Evolutionary conservation across 495 filamentous ascomycete genomes (phyloP).

Genomic region (Tuber umbilicatum): DNA sequence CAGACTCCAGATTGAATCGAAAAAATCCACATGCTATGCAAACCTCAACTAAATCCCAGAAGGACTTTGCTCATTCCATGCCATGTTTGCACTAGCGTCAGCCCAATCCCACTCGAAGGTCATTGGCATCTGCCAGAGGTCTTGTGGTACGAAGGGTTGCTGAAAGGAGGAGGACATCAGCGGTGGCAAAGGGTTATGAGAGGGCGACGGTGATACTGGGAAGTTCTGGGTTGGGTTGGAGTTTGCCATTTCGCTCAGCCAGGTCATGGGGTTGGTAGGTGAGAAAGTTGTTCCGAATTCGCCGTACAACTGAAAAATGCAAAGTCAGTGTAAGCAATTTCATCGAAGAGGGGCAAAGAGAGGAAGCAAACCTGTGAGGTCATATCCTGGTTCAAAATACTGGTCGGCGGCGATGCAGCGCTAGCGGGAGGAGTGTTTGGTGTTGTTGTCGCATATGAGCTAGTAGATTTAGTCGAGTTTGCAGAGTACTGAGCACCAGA

Average conservation of each 20-base stretch:
- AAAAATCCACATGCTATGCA: background rate
- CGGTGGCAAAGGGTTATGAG: conserved; percentile 42
- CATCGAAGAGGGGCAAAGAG: no score
- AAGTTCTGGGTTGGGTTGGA: conserved; percentile 48
- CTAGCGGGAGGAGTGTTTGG: conserved; percentile 13
- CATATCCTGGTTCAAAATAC: conserved; percentile 36
- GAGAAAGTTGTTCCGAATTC: conserved; percentile 35
- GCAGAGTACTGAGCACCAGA: conserved; percentile 16
- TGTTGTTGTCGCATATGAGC: conserved; percentile 6
- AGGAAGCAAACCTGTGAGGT: conserved; percentile 25
- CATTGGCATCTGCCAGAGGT: conserved; percentile 94
- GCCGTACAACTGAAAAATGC: conserved; percentile 25
- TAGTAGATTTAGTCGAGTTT: conserved; percentile 13
- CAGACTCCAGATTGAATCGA: conserved; percentile 43
- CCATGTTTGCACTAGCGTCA: conserved; percentile 46
- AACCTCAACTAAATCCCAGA: conserved; percentile 18
- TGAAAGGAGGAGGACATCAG: conserved; percentile 57
- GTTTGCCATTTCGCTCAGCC: conserved; percentile 45
- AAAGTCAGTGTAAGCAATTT: conserved; percentile 4
- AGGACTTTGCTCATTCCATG: conserved; percentile 26
- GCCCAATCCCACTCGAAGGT: conserved; percentile 98
- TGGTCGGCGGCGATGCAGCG: conserved; percentile 28
- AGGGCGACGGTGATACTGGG: conserved; percentile 44
- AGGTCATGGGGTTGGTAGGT: conserved; percentile 44
- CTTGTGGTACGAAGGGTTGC: conserved; percentile 91